Evolutionary conservation across 2,329 filamentous ascomycete species (phyloP).

Genomic region (Arthroderma sp.): DNA sequence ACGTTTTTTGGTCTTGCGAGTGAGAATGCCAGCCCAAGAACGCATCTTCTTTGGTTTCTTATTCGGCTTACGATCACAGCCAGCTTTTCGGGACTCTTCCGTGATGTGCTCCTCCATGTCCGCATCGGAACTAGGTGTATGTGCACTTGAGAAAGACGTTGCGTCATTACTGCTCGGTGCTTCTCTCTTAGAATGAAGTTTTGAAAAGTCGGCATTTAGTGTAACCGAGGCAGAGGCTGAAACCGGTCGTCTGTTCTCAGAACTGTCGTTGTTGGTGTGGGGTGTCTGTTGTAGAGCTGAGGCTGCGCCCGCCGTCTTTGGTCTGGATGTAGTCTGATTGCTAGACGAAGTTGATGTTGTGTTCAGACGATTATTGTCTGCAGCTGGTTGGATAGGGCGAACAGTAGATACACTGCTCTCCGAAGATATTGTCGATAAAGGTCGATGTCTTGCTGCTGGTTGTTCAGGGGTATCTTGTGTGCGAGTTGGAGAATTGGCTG

Average conservation of each 20-base stretch:
- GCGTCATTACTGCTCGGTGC: too few species aligned
- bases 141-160: too few species aligned
- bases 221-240: slow-evolving; percentile 24
- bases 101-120: too few species aligned
- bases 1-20: slow-evolving; percentile 36
- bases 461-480: slow-evolving; percentile 8
- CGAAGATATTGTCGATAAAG: slow-evolving; percentile 70
- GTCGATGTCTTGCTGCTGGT: slow-evolving; percentile 52
- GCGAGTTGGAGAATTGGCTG: neutral
- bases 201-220: neutral
- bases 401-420: slow-evolving; percentile 63
- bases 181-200: neutral
- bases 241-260: slow-evolving; percentile 25
- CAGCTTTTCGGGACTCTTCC: neutral
- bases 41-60: slow-evolving; percentile 63
- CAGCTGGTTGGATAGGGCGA: slow-evolving; percentile 57
- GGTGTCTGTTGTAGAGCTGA: slow-evolving; percentile 16
- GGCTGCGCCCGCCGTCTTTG: slow-evolving; percentile 33
- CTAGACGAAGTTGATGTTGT: slow-evolving; percentile 9
- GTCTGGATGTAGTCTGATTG: slow-evolving; percentile 20
- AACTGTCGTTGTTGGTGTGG: slow-evolving; percentile 11
- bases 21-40: slow-evolving; percentile 42
- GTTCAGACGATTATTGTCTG: slow-evolving; percentile 37
- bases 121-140: too few species aligned
- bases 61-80: slow-evolving; percentile 14